Conservation (phyloP, 495 filamentous ascomycete species). For the Penicillium pancosmium region DNA sequence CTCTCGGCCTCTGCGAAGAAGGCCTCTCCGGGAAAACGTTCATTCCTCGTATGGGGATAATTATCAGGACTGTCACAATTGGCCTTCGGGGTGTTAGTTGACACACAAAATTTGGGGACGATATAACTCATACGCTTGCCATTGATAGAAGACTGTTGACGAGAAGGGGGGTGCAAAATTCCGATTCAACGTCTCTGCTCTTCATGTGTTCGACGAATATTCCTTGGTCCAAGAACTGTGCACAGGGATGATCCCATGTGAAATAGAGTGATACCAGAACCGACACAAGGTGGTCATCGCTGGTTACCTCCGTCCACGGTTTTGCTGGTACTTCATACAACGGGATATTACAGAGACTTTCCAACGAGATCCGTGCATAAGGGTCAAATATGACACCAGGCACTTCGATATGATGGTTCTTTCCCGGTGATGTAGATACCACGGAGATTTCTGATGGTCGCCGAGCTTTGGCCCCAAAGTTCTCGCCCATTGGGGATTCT, state of each 20-base stretch:
- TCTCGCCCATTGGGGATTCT: background rate
- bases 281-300: conserved; percentile 49
- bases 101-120: conserved; percentile 7
- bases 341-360: conserved; percentile 42
- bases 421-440: conserved; percentile 12
- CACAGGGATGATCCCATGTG: conserved; percentile 46
- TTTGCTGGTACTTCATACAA: conserved; percentile 37
- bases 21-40: conserved; percentile 32
- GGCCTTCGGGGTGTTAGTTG: conserved; percentile 20
- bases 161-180: conserved; percentile 41
- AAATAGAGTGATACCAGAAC: conserved; percentile 52
- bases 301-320: conserved; percentile 52
- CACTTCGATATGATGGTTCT: conserved; percentile 16
- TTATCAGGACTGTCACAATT: conserved; percentile 57
- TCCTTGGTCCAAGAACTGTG: conserved; percentile 39
- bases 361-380: conserved; percentile 36
- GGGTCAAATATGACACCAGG: conserved; percentile 16
- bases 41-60: conserved; percentile 26
- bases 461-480: background rate
- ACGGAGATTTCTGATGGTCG: conserved; percentile 17
- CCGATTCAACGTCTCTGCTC: conserved; percentile 20
- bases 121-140: conserved; percentile 37
- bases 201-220: conserved; percentile 40
- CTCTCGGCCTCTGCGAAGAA: conserved; percentile 42
- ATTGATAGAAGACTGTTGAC: conserved; percentile 46